Conservation (phyloP, 345 rosid species). For the Acer yangbiense region DNA sequence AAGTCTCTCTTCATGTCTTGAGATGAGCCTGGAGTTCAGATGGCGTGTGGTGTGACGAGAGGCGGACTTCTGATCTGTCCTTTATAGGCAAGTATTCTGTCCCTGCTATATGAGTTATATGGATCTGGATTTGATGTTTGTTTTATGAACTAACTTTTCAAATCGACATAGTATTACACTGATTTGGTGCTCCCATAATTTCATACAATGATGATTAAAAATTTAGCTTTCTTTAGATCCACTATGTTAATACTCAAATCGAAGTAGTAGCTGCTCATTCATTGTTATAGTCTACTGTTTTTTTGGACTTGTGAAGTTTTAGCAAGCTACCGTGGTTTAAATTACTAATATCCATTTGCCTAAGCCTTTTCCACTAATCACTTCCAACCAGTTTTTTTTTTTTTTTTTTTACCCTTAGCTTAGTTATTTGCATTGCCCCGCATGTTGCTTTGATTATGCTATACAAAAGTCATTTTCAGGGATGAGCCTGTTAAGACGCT, state of each 20-base stretch:
- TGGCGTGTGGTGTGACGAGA: constrained; percentile 32
- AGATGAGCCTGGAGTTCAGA: constrained; percentile 27
- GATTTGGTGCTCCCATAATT: constrained; percentile 20
- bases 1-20: constrained; percentile 27
- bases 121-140: constrained; percentile 30
- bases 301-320: not conserved
- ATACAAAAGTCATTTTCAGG: not conserved
- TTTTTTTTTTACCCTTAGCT: not conserved
- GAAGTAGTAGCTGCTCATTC: constrained; percentile 3
- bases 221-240: constrained; percentile 16
- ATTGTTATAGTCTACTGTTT: not conserved
- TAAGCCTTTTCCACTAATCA: not conserved
- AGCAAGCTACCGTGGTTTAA: not conserved
- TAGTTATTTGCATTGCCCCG: constrained; percentile 1
- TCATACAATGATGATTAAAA: constrained; percentile 14
- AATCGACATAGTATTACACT: not conserved
- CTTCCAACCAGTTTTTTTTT: constrained; percentile 4
- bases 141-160: constrained; percentile 23
- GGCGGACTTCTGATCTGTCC: constrained; percentile 33
- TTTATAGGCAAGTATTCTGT: constrained; percentile 62
- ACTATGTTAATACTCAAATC: constrained; percentile 12
- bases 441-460: constrained; percentile 6
- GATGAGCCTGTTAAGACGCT: not conserved
- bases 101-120: constrained; percentile 33
- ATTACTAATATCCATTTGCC: constrained; percentile 8